phyloP scores from a whole-genome alignment of 208 protist species.

The Tritrichomonas foetus region DNA sequence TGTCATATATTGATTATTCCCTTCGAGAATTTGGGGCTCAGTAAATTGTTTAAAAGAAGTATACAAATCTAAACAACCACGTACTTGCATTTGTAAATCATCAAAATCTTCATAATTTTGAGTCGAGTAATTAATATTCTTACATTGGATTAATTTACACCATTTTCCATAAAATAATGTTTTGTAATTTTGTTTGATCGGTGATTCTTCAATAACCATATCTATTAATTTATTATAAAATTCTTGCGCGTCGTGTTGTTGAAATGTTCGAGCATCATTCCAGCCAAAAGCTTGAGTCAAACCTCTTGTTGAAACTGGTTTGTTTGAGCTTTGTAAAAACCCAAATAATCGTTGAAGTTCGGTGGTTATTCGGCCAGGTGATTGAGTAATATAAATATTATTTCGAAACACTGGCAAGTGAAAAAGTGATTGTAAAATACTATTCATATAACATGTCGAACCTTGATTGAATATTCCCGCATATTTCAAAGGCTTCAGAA shows the following conservation, averaged over 20 bases:
- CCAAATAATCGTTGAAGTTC: background rate
- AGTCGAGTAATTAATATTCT: background rate
- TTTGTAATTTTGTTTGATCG: no score
- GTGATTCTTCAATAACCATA: no score
- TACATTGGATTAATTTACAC: background rate
- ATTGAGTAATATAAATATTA: no score
- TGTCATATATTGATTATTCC: constrained; percentile 61
- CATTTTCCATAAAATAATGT: background rate
- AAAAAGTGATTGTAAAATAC: no score
- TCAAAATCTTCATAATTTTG: background rate
- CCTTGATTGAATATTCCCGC: no score
- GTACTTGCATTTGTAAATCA: background rate
- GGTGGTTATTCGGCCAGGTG: no score
- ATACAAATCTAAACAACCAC: background rate
- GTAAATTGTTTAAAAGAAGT: background rate
- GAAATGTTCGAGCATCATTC: background rate
- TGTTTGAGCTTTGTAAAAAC: background rate
- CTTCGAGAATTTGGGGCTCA: constrained; percentile 64
- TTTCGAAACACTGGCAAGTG: no score
- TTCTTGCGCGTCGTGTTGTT: constrained; percentile 24
- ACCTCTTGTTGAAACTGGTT: background rate
- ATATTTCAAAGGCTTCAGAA: no score
- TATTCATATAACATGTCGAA: no score
- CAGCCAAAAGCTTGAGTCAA: background rate
- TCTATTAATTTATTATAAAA: background rate